These are phyloP conservation scores for Roridomyces roridus DNA, from an alignment of 768 basidiomycete genomes.

Conservation along the genomic window DNA sequence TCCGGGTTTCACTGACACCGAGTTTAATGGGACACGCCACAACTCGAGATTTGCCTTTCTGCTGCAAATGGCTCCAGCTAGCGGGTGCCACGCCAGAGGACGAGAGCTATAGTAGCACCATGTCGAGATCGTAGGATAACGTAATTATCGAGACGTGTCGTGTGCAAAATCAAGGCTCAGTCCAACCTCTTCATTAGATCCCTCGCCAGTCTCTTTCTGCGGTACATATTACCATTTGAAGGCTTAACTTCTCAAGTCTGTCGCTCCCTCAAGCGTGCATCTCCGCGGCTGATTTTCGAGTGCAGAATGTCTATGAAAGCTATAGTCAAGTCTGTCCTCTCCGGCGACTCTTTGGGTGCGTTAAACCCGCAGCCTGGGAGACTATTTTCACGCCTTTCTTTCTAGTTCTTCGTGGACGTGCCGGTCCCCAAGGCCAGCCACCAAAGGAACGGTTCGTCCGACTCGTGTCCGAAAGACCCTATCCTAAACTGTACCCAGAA, in stretches of 20 bases:
- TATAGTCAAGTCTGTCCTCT: slow-evolving; percentile 80
- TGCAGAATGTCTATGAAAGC: slow-evolving; percentile 75
- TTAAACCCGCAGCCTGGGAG: neutral
- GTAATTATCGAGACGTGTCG: too few species aligned
- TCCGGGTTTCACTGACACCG: neutral
- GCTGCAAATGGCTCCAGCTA: too few species aligned
- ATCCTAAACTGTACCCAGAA: slow-evolving; percentile 48
- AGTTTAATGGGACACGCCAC: too few species aligned
- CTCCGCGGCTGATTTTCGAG: too few species aligned
- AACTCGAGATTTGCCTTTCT: too few species aligned
- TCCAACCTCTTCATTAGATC: too few species aligned
- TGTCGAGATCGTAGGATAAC: neutral
- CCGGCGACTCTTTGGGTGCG: slow-evolving; percentile 76
- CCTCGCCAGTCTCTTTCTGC: too few species aligned
- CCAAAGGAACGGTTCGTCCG: slow-evolving; percentile 82
- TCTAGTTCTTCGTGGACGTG: slow-evolving; percentile 74
- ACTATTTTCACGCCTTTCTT: neutral
- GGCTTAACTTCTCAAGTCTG: too few species aligned
- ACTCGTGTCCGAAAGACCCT: neutral
- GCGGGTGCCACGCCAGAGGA: too few species aligned
- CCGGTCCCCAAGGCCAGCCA: slow-evolving; percentile 82
- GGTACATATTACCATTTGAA: too few species aligned
- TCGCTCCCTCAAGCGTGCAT: too few species aligned
- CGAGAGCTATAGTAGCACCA: neutral
- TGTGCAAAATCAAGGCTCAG: too few species aligned